Conservation (phyloP, 1,284 basidiomycete species). For the Stereum hirsutum region DNA sequence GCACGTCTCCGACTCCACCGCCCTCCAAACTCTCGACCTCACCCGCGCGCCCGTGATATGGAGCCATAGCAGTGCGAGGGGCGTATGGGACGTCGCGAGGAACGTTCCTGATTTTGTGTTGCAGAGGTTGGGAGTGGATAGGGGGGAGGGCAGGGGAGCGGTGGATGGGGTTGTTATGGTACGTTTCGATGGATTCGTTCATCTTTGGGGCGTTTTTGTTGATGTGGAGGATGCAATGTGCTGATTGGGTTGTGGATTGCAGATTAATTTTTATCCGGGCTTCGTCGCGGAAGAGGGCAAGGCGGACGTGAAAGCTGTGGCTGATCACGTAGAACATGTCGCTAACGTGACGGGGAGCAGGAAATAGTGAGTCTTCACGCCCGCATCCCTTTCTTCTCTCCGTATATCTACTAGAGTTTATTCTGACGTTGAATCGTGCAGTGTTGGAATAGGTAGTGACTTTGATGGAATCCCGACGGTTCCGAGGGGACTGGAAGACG, state of each 20-base stretch:
- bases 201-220: no score
- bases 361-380: no score
- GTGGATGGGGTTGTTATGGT: constrained; percentile 86
- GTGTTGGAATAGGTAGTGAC: constrained; percentile 69
- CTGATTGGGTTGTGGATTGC: no score
- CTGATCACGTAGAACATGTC: constrained; percentile 85
- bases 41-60: constrained; percentile 81
- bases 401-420: not conserved
- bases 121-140: constrained; percentile 47
- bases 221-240: no score
- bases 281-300: constrained; percentile 56
- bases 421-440: constrained; percentile 17
- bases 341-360: constrained; percentile 66
- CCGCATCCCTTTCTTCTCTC: no score
- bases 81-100: constrained; percentile 58
- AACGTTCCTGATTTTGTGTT: constrained; percentile 82
- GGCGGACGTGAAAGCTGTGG: constrained; percentile 60
- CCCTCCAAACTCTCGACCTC: constrained; percentile 59
- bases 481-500: constrained; percentile 56
- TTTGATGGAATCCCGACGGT: constrained; percentile 63
- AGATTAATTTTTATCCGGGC: constrained; percentile 70
- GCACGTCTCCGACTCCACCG: constrained; percentile 82
- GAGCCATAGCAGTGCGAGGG: constrained; percentile 77
- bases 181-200: no score
- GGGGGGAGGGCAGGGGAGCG: constrained; percentile 52